Conservation (phyloP, 495 filamentous ascomycete species). For the Lophiostoma macrostomum region DNA sequence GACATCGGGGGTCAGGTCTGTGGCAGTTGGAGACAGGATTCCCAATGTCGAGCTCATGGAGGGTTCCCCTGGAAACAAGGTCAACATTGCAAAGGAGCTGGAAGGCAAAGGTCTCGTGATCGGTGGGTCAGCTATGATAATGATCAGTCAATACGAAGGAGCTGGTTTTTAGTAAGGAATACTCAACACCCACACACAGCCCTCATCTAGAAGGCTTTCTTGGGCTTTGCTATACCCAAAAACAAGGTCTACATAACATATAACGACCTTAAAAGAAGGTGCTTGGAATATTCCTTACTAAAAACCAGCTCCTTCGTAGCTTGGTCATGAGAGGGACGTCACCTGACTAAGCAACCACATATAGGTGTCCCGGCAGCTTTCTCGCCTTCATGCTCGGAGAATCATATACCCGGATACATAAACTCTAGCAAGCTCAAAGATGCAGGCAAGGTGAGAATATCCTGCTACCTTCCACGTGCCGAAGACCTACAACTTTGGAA, state of each 20-base stretch:
- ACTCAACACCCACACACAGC: too few relatives aligned
- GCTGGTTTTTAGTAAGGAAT: too few relatives aligned
- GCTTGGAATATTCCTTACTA: neutral
- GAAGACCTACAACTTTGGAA: too few relatives aligned
- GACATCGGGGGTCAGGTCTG: too few relatives aligned
- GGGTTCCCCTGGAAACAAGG: constrained; percentile 71
- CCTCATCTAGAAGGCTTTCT: too few relatives aligned
- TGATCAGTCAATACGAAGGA: too few relatives aligned
- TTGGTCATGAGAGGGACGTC: neutral
- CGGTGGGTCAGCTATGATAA: too few relatives aligned
- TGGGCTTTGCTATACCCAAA: too few relatives aligned
- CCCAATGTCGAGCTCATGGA: constrained; percentile 64
- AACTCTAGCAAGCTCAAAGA: constrained; percentile 67
- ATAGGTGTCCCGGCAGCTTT: constrained; percentile 80
- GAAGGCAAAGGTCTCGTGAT: constrained; percentile 68
- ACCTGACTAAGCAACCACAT: neutral
- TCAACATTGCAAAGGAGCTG: constrained; percentile 78
- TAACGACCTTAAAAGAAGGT: neutral
- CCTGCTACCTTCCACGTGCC: too few relatives aligned
- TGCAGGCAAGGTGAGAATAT: constrained; percentile 76
- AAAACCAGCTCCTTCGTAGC: neutral
- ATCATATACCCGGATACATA: constrained; percentile 80
- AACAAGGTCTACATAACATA: too few relatives aligned
- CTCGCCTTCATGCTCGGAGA: constrained; percentile 74
- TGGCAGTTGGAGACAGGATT: constrained; percentile 60